These are phyloP conservation scores for Calcarisporium arbuscula DNA, from an alignment of 2,329 filamentous ascomycete genomes.

Conservation along the genomic window DNA sequence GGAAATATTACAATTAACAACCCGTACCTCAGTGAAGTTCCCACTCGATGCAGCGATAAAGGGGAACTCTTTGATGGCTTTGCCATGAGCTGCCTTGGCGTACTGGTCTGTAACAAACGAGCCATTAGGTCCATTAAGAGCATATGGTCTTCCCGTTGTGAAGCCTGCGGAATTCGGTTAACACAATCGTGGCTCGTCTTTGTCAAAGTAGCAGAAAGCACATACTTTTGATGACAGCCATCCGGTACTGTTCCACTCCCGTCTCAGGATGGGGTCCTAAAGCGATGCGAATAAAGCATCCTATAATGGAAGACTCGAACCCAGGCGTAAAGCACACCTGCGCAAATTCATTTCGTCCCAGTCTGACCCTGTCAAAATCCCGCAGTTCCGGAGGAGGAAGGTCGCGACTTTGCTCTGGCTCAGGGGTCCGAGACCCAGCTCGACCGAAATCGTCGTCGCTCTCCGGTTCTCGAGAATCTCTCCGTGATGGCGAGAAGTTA, in stretches of 20 bases:
- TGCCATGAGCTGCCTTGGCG: slow-evolving; percentile 73
- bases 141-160: slow-evolving; percentile 72
- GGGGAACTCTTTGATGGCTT: slow-evolving; percentile 76
- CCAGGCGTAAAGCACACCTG: slow-evolving; percentile 90
- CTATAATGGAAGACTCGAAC: slow-evolving; percentile 74
- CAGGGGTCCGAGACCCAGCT: slow-evolving; percentile 45
- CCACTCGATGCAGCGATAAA: slow-evolving; percentile 88
- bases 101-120: slow-evolving; percentile 82
- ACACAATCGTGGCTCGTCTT: neutral
- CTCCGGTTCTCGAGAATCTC: slow-evolving; percentile 40
- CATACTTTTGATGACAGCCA: slow-evolving; percentile 80
- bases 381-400: slow-evolving; percentile 65
- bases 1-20: neutral
- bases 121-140: slow-evolving; percentile 71
- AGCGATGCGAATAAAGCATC: slow-evolving; percentile 80
- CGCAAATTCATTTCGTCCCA: slow-evolving; percentile 81
- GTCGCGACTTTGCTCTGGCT: slow-evolving; percentile 62
- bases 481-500: slow-evolving; percentile 29
- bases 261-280: slow-evolving; percentile 71
- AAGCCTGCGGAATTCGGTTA: slow-evolving; percentile 51
- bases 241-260: slow-evolving; percentile 73
- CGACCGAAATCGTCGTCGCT: slow-evolving; percentile 77
- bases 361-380: slow-evolving; percentile 78
- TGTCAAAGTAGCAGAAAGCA: neutral
- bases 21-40: slow-evolving; percentile 68